Evolutionary conservation across 1,284 basidiomycete genomes (phyloP).

Genomic region (Tilletia setariae): DNA sequence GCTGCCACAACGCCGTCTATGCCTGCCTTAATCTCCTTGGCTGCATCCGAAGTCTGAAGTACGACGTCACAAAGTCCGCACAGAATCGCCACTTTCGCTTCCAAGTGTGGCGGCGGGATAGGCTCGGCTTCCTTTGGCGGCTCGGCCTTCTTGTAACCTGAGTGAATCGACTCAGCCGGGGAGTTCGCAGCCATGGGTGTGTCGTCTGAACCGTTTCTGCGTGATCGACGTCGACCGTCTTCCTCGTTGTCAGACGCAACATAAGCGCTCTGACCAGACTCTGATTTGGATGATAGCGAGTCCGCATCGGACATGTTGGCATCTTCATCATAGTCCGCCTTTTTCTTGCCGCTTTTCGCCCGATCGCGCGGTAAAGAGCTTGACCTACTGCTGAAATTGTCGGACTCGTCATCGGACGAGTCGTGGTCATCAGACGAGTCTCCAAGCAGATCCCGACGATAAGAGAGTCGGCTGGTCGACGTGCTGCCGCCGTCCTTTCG

Average conservation of each 20-base stretch:
- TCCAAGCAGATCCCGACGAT: background rate
- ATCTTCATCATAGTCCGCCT: background rate
- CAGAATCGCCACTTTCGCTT: conserved; percentile 10
- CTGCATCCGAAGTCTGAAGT: background rate
- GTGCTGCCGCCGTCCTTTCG: background rate
- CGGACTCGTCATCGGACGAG: background rate
- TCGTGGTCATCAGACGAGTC: background rate
- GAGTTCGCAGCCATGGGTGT: background rate
- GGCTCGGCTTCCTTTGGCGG: background rate
- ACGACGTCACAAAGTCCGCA: conserved; percentile 11
- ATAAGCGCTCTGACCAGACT: conserved; percentile 1
- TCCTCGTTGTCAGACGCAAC: conserved; percentile 9
- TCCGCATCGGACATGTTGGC: conserved; percentile 12
- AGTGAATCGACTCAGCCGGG: background rate
- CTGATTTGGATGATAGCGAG: background rate
- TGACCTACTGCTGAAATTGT: background rate
- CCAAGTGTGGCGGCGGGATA: conserved; percentile 8
- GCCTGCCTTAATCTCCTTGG: conserved; percentile 8
- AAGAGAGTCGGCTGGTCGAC: background rate
- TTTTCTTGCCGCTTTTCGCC: background rate
- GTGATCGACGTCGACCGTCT: background rate
- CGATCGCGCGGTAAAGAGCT: background rate
- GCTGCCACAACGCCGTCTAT: background rate
- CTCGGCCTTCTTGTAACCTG: background rate
- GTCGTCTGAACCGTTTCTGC: background rate